Evolutionary conservation across 371 early-diverging fungal genomes (phyloP), one percentile per base, ranked within the genome.

Genomic region (Rhizopus stolonifer): DNA sequence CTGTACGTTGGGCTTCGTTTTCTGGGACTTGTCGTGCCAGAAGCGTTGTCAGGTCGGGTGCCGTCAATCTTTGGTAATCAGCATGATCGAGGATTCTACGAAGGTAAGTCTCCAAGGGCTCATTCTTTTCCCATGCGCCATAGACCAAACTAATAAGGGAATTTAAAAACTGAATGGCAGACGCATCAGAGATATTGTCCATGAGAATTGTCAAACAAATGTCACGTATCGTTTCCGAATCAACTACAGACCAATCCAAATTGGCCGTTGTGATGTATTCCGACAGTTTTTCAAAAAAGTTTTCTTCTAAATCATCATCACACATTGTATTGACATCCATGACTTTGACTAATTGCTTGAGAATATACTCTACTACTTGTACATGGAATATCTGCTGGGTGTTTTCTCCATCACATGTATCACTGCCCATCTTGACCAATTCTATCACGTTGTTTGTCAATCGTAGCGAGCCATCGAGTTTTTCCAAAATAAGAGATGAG

Each of bases 171-270:
- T 52, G 53, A 17, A 81, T 60, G 23, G 77, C 69, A 15, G 61
- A 46, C n/a, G 74, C 53, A 43, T 72, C 50, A 1, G 49, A 56
- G 2, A 81, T 45, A 22, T 69, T 70, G 32, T 81, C 79, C 49
- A 78, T 61, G 8, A 81, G 34, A 0, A 69, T 65, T 0, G 64
- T 66, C 15, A 81, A 56, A 3, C 78, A 52, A 52, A 57, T 74
- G 44, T 81, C 79, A 13, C 77, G 77, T 1, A 78, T 61, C 38
- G 52, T 51, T 23, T 78, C 79, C 1, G 56, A 18, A 32, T 78
- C 60, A 5, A 78, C 2, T 17, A 8, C 7, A 7, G 54, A 33
- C 55, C 61, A 67, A 18, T 60, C 46, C 2, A 67, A 49, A 1
- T 47, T 29, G 8, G 22, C 23, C 2, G 21, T 1, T 2, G 36